phyloP scores from a whole-genome alignment of 495 filamentous ascomycete species.

The Penicilliopsis zonata region DNA sequence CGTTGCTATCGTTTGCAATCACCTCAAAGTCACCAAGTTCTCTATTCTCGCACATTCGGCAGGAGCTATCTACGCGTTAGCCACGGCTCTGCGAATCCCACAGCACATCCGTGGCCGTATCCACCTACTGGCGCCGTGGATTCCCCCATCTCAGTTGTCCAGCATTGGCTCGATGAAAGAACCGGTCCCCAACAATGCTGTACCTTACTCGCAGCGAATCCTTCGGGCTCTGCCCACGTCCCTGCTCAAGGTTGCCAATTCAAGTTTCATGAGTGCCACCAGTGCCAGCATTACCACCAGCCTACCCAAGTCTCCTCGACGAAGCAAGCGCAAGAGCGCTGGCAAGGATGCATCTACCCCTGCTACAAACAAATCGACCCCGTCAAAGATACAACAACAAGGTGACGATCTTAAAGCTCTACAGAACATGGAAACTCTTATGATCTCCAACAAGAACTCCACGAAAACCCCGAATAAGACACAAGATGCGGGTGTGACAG shows the following conservation, averaged over 20 bases:
- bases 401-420: constrained; percentile 18
- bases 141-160: constrained; percentile 92
- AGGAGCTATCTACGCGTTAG: constrained; percentile 93
- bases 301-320: constrained; percentile 59
- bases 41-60: constrained; percentile 97
- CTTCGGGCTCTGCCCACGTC: constrained; percentile 85
- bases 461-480: constrained; percentile 2
- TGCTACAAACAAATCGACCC: constrained; percentile 14
- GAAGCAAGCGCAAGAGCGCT: constrained; percentile 48
- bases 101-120: constrained; percentile 92
- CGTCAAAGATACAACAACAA: constrained; percentile 40
- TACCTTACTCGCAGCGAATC: constrained; percentile 86
- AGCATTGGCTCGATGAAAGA: constrained; percentile 65
- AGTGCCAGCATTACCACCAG: constrained; percentile 80
- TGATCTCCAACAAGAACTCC: constrained; percentile 8
- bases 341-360: constrained; percentile 24
- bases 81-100: constrained; percentile 89
- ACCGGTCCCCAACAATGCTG: constrained; percentile 62
- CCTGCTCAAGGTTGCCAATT: constrained; percentile 86
- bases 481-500: constrained; percentile 6
- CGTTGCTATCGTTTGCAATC: constrained; percentile 86
- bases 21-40: constrained; percentile 88
- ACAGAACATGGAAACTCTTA: constrained; percentile 8
- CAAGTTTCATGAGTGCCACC: constrained; percentile 84
- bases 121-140: constrained; percentile 94